Evolutionary conservation across 176 grass and related monocot genomes (phyloP), one percentile per base, ranked within the genome.

Genomic region (Avena sativa): DNA sequence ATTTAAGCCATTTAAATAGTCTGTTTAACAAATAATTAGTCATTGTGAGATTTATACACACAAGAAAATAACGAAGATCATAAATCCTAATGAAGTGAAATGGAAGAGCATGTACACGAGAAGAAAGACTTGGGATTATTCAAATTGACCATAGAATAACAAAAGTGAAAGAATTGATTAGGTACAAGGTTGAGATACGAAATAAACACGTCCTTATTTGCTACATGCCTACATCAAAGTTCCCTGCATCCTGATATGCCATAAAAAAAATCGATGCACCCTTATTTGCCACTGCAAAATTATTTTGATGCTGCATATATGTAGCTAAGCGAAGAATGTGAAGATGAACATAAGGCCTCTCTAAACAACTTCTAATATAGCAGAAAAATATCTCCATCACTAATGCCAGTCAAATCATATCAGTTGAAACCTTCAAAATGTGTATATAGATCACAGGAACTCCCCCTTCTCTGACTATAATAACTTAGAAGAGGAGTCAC

Each of bases 1-100:
- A 75, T 34, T 76, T 11, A 55, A 79, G 17, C 12, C 74, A 74
- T 74, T 65, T 8, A 85, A 79, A 89, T 50, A 40, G 36, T 74
- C 47, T 73, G 80, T 84, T 71, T 56, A 53, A 64, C 19, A 75
- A 62, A 28, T 68, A 28, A 64, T 10, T 36, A 81, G 26, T 32
- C 21, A 64, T 3, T 34, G 32, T 66, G 9, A 79, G 20, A 56
- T 66, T 44, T 47, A 81, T 58, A 49, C 19, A 66, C 2, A 16
- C 21, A 26, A 77, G 20, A 34, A 61, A 74, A 67, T 66, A 6
- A 32, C 5, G 6, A 79, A 28, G 3, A 82, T 23, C 9, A 3
- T 36, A 32, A 40, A 44, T 56, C 23, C 68, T 85, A 81, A 16
- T 67, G 51, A 81, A 56, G 21, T 38, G 17, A 76, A 85, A 57